Evolutionary conservation across 129 eudicot genomes (phyloP).

Genomic region (Flaveria ramosissima): DNA sequence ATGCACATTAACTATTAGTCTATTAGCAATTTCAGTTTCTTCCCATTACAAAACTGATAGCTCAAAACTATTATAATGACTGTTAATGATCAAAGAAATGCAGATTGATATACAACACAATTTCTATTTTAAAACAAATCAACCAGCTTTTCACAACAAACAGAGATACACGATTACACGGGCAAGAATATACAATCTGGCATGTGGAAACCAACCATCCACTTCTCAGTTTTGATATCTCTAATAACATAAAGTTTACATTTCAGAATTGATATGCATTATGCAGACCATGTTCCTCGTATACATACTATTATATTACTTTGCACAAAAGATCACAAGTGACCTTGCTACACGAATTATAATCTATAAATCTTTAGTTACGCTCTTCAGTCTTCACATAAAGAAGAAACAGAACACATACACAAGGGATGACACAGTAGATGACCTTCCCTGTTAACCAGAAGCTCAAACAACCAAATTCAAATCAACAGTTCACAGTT

Average conservation of each 20-base stretch:
- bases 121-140: constrained; percentile 1
- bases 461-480: constrained; percentile 16
- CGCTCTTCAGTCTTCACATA: neutral
- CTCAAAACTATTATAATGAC: constrained; percentile 4
- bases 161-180: neutral
- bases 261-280: too few relatives aligned
- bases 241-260: too few relatives aligned
- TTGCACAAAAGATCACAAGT: neutral
- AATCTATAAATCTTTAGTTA: constrained; percentile 9
- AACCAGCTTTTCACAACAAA: neutral
- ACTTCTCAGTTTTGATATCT: too few relatives aligned
- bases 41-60: neutral
- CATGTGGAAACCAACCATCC: too few relatives aligned
- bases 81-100: neutral
- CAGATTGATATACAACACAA: neutral
- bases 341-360: neutral
- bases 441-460: neutral
- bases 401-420: neutral
- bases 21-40: constrained; percentile 20
- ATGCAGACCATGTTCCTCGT: too few relatives aligned
- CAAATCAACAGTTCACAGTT: neutral
- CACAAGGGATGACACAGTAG: neutral
- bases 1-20: constrained; percentile 37
- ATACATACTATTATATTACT: too few relatives aligned
- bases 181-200: neutral